Conservation (phyloP, 192 early-diverging fungal species). For the Linnemannia zychae region DNA sequence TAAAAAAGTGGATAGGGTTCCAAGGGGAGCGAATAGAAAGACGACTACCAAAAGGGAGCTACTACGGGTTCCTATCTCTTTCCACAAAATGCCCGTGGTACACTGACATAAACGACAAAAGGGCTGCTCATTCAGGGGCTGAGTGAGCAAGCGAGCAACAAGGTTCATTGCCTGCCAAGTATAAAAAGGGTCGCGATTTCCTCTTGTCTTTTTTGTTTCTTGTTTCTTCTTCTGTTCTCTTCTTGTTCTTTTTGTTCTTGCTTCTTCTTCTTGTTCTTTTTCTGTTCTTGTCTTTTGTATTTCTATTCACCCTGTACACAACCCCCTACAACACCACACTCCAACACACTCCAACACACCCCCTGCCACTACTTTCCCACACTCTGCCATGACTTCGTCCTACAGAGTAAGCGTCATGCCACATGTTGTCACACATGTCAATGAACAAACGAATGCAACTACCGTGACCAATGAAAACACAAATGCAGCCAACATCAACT, state of each 20-base stretch:
- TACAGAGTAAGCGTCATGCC: conserved; percentile 54
- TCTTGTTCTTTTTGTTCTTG: conserved; percentile 21
- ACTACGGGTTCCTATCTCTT: background rate
- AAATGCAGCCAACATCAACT: background rate
- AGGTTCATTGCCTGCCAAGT: background rate
- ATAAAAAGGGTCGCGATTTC: conserved; percentile 19
- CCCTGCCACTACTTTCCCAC: background rate
- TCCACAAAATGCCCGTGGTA: background rate
- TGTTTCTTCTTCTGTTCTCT: conserved; percentile 13
- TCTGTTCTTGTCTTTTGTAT: conserved; percentile 22
- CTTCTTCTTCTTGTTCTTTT: conserved; percentile 17
- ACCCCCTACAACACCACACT: background rate
- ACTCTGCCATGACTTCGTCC: conserved; percentile 54
- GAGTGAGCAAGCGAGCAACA: background rate
- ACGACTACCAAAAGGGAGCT: background rate
- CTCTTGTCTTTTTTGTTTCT: conserved; percentile 19
- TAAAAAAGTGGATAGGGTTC: background rate
- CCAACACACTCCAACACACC: conserved; percentile 4
- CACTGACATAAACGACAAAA: background rate
- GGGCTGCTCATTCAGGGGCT: background rate
- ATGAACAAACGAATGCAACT: background rate
- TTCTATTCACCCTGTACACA: conserved; percentile 32
- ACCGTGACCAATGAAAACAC: background rate
- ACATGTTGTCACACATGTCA: conserved; percentile 8
- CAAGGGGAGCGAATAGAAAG: background rate